phyloP scores from a whole-genome alignment of 345 rosid species.

The Clarkia xantiana region DNA sequence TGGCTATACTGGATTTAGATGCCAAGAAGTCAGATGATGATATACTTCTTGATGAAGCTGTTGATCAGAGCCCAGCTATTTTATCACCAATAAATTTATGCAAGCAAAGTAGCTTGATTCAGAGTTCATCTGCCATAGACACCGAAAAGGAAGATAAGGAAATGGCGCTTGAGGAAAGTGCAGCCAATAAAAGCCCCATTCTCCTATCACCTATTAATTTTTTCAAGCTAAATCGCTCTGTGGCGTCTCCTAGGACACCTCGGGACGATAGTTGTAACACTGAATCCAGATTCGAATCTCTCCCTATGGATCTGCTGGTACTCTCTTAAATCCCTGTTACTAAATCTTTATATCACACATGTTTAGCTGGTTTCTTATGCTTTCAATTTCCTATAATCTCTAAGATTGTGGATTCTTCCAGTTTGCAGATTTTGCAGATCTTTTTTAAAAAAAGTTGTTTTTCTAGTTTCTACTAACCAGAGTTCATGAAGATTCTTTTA shows the following conservation, averaged over 20 bases:
- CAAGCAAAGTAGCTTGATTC: conserved; percentile 17
- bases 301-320: conserved; percentile 88
- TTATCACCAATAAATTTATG: conserved; percentile 40
- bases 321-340: not conserved
- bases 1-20: conserved; percentile 33
- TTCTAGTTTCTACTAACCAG: too few relatives aligned
- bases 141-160: conserved; percentile 23
- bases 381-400: too few relatives aligned
- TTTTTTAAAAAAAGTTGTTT: too few relatives aligned
- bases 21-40: conserved; percentile 23
- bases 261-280: conserved; percentile 31
- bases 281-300: conserved; percentile 69
- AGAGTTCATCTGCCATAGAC: conserved; percentile 38
- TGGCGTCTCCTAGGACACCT: conserved; percentile 74
- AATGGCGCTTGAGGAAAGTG: conserved; percentile 13
- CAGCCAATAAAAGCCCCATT: conserved; percentile 37
- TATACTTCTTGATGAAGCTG: conserved; percentile 15
- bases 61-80: conserved; percentile 39
- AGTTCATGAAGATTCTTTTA: too few relatives aligned
- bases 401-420: too few relatives aligned
- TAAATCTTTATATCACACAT: not conserved
- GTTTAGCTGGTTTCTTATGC: too few relatives aligned
- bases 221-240: conserved; percentile 23
- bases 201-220: conserved; percentile 46
- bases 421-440: too few relatives aligned